phyloP scores from a whole-genome alignment of 768 basidiomycete genomes.

The Dioszegia hungarica region DNA sequence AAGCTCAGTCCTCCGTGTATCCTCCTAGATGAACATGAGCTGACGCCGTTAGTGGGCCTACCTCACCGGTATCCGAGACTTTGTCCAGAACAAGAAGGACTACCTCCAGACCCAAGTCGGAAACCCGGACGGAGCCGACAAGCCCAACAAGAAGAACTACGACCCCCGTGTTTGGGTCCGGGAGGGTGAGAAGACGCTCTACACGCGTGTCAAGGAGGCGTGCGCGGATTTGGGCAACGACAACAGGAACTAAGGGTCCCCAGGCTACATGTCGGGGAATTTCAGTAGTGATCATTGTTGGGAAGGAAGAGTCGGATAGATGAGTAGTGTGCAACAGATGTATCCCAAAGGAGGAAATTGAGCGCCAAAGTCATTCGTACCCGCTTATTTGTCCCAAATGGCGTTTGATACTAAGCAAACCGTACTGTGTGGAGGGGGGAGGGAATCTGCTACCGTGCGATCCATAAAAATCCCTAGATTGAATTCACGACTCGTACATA shows the following conservation, averaged over 20 bases:
- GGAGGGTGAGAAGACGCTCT: constrained; percentile 92
- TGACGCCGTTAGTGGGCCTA: constrained; percentile 61
- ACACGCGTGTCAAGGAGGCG: constrained; percentile 84
- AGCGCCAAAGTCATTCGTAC: too few species aligned
- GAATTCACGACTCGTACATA: constrained; percentile 42
- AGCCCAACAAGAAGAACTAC: constrained; percentile 98
- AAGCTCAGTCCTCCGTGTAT: neutral
- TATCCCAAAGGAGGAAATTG: neutral
- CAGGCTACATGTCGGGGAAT: too few species aligned
- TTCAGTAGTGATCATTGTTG: too few species aligned
- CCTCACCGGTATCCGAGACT: constrained; percentile 82
- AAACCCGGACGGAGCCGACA: constrained; percentile 92
- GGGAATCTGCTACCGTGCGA: too few species aligned
- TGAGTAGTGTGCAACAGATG: neutral
- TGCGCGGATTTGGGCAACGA: constrained; percentile 72
- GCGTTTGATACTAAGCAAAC: too few species aligned
- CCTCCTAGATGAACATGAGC: neutral
- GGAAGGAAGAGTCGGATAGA: neutral
- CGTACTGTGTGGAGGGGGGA: too few species aligned
- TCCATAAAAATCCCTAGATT: neutral
- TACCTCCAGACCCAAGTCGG: constrained; percentile 89
- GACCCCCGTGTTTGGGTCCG: constrained; percentile 98
- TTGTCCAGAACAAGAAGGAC: constrained; percentile 74
- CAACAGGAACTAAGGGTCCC: constrained; percentile 32
- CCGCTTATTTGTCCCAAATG: too few species aligned